Evolutionary conservation across 352 stramenopile genomes (phyloP), one percentile per base, ranked within the genome.

Genomic region (Phytophthora tubulina): DNA sequence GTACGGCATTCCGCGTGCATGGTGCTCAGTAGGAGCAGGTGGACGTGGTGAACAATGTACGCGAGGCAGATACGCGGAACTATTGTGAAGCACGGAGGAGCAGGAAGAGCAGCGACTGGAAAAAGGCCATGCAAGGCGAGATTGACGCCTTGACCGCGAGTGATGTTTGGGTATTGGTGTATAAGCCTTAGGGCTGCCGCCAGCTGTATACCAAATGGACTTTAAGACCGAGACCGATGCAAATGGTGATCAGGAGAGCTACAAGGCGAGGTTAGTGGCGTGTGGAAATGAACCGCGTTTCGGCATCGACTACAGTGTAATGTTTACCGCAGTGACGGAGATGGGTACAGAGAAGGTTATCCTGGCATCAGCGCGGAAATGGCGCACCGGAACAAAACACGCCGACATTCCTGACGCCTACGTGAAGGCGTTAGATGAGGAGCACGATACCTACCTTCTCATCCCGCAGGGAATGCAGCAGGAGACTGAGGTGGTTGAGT

Each of bases 401-500:
- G 65, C 73, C 4, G 78, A 80, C 6, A 42, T 79, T 0, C 67
- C 74, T 3, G 75, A 78, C 27, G 78, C 72, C 4, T 82, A 85
- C 32, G 51, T 79, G 1, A 75, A 79, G 44, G 74, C 67, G 21
- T 21, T 21, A 1, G 48, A 59, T 0, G 65, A 67, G 14, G 72
- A 82, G 30, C 21, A 21, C 21, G 21, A 21, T 21, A 21, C 21
- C 21, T 1, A 21, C 21, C 21, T 21, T 21, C 21, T 21, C 21
- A 21, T 21, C 21, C 21, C 21, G 21, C 21, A 21, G 21, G 21
- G 21, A 21, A 21, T 21, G 21, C 21, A 21, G 21, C 21, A 1
- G 21, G 21, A 21, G 21, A 21, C 21, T 21, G 21, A 21, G 21
- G 21, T 21, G 21, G 21, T 21, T 21, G 21, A 21, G 21, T 21